Evolutionary conservation across 371 early-diverging fungal genomes (phyloP).

Genomic region (Saksenaea vasiformis): DNA sequence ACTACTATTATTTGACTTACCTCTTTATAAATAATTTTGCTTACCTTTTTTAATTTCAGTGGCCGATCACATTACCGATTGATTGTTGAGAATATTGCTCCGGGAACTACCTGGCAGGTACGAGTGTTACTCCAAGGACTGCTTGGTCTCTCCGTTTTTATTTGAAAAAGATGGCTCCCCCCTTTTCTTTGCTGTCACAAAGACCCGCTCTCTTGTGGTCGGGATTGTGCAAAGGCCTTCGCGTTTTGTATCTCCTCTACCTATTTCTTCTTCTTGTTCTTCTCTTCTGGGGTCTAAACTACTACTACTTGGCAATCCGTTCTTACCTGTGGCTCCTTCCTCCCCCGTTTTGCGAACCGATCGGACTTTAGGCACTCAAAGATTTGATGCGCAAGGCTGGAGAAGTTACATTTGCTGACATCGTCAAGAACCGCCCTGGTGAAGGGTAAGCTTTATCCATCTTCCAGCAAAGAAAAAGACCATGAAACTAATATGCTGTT

Average conservation of each 20-base stretch:
- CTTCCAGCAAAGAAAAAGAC: slow-evolving; percentile 7
- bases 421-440: slow-evolving; percentile 77
- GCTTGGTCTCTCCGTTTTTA: slow-evolving; percentile 8
- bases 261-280: slow-evolving; percentile 8
- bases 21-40: neutral
- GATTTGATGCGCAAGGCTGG: slow-evolving; percentile 95
- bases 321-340: slow-evolving; percentile 23
- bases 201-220: slow-evolving; percentile 5
- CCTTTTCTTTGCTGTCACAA: slow-evolving; percentile 13
- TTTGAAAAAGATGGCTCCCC: slow-evolving; percentile 10
- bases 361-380: slow-evolving; percentile 84
- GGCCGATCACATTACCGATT: slow-evolving; percentile 66
- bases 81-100: slow-evolving; percentile 71
- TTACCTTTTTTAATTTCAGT: slow-evolving; percentile 12
- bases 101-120: slow-evolving; percentile 84
- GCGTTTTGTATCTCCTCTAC: slow-evolving; percentile 14
- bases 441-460: slow-evolving; percentile 73
- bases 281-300: slow-evolving; percentile 8
- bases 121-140: slow-evolving; percentile 35
- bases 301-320: slow-evolving; percentile 7
- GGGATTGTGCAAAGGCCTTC: neutral
- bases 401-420: slow-evolving; percentile 92
- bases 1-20: neutral
- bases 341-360: slow-evolving; percentile 11
- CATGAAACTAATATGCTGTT: too few species aligned